Percentiles rank a stretch among this genome's conserved stretches.
Conservation (phyloP, 2,329 filamentous ascomycete genomes). For the Pestalotiopsis sp. region DNA sequence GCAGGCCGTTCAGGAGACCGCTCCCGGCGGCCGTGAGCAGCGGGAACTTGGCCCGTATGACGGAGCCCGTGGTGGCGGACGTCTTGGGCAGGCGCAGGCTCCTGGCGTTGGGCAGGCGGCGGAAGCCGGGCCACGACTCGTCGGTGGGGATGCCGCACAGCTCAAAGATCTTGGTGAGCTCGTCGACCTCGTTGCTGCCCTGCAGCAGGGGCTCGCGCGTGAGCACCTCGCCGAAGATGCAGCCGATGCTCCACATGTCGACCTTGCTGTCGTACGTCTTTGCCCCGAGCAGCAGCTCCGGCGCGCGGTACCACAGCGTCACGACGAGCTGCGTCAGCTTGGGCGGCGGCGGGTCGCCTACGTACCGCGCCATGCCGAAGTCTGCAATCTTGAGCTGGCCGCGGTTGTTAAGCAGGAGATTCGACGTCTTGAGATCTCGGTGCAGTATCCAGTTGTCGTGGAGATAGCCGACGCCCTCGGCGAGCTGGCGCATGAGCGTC, state of each 20-base stretch:
- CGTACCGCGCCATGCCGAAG: slow-evolving; percentile 96
- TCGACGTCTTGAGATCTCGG: slow-evolving; percentile 90
- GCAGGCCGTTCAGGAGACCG: slow-evolving; percentile 65
- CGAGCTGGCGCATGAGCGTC: slow-evolving; percentile 81
- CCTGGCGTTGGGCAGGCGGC: slow-evolving; percentile 82
- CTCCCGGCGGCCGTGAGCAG: slow-evolving; percentile 76
- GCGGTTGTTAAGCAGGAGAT: slow-evolving; percentile 92
- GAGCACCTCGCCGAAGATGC: slow-evolving; percentile 91
- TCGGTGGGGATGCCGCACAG: slow-evolving; percentile 85
- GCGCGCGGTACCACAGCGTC: slow-evolving; percentile 93
- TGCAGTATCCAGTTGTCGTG: slow-evolving; percentile 90
- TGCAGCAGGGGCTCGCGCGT: slow-evolving; percentile 80
- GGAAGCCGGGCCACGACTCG: slow-evolving; percentile 82
- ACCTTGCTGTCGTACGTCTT: slow-evolving; percentile 73
- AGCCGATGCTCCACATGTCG: slow-evolving; percentile 96
- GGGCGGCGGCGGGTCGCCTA: slow-evolving; percentile 70
- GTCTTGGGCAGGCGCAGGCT: slow-evolving; percentile 67
- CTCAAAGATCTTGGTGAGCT: slow-evolving; percentile 84
- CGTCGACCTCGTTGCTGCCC: slow-evolving; percentile 89
- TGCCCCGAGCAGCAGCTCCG: slow-evolving; percentile 84
- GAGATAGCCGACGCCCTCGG: slow-evolving; percentile 78
- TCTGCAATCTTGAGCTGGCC: slow-evolving; percentile 95
- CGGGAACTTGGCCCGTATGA: slow-evolving; percentile 78
- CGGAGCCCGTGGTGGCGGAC: slow-evolving; percentile 40
- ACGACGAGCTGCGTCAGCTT: slow-evolving; percentile 91